These are phyloP conservation scores for Podaxis mareebaensis DNA, from an alignment of 768 basidiomycete genomes.

Conservation along the genomic window DNA sequence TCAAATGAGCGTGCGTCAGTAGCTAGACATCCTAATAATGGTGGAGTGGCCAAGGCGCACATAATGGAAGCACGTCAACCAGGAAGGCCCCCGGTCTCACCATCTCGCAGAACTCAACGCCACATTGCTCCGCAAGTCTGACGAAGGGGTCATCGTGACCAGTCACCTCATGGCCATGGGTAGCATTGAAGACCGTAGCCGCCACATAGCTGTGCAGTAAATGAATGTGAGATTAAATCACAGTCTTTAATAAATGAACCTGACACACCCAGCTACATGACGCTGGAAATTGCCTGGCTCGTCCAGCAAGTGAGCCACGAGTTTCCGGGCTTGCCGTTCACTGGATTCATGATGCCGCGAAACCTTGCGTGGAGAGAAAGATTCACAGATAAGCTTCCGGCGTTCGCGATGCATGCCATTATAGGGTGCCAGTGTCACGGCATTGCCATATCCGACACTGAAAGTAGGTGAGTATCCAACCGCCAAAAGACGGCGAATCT, in stretches of 20 bases:
- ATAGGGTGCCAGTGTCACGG: constrained; percentile 12
- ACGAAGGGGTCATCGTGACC: constrained; percentile 13
- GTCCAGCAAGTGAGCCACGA: constrained; percentile 4
- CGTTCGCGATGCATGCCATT: constrained; percentile 7
- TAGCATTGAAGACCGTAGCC: constrained; percentile 9
- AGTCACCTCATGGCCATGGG: constrained; percentile 11
- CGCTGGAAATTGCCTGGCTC: constrained; percentile 7
- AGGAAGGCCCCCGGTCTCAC: constrained; percentile 19
- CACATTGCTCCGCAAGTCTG: constrained; percentile 10
- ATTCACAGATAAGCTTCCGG: constrained; percentile 12
- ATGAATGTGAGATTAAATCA: background rate
- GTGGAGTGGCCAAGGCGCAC: background rate
- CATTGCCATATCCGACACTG: constrained; percentile 15
- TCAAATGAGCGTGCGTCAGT: constrained; percentile 2
- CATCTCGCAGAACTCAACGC: constrained; percentile 12
- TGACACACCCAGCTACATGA: constrained; percentile 11
- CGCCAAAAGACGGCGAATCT: background rate
- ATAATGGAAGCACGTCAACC: constrained; percentile 16
- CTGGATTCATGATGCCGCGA: constrained; percentile 12
- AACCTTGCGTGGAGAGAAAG: constrained; percentile 13
- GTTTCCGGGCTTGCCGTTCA: constrained; percentile 8
- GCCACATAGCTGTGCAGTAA: constrained; percentile 9
- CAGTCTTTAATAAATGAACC: background rate
- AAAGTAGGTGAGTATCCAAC: background rate
- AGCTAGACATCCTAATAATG: background rate